Percentiles rank a stretch among this genome's conserved stretches.
Conservation (phyloP, 139 green algal genomes). For the Chlamydomonas urium region DNA sequence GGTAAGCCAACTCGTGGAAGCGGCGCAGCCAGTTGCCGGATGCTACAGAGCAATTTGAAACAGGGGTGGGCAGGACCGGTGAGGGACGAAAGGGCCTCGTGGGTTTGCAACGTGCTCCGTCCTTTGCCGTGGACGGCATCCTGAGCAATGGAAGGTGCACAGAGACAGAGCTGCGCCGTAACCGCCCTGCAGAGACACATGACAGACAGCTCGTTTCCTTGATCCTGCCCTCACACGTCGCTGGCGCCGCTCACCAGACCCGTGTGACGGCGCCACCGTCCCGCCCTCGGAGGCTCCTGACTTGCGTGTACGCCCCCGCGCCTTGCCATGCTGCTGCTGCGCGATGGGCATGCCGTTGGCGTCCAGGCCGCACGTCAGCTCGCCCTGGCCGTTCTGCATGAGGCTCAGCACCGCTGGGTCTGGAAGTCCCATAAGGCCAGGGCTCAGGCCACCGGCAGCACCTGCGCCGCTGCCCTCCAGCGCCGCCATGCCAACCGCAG, state of each 20-base stretch:
- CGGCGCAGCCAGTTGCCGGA: slow-evolving; percentile 15
- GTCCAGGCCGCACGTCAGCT: no score
- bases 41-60: neutral
- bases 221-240: no score
- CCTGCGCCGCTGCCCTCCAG: neutral
- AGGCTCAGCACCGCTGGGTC: neutral
- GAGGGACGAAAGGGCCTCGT: neutral
- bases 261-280: no score
- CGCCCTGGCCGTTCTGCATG: neutral
- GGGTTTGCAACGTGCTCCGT: neutral
- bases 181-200: neutral
- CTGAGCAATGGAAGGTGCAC: no score
- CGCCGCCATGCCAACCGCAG: neutral
- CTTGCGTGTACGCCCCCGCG: no score
- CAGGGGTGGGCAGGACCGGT: neutral
- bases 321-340: no score
- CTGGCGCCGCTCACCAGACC: no score
- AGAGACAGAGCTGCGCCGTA: neutral
- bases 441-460: neutral
- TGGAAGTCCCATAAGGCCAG: neutral
- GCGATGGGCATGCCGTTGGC: no score
- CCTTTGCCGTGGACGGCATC: neutral
- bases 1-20: slow-evolving; percentile 19
- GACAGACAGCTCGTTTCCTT: no score
- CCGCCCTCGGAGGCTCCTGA: no score